Base-by-base conservation (phyloP, 495 filamentous ascomycete species). In the Penicillium robsamsonii region DNA sequence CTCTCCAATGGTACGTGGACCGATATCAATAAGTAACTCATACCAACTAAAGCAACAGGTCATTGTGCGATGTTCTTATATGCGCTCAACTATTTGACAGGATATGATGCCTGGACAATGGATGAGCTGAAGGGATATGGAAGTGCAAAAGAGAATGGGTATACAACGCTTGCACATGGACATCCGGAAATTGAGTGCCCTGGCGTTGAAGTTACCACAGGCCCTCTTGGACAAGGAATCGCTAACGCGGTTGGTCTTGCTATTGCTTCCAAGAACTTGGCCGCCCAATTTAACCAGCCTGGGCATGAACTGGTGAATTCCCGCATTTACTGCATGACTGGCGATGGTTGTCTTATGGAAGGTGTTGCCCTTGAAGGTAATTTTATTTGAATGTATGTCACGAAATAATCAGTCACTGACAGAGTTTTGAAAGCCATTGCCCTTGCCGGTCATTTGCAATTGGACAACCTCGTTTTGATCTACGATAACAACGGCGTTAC, bases 401-500 rank as follows among this genome's bases (percentile, higher is more conserved):
- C 8, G 13, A 42, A 42, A 17, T 8, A 17, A 17, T 13, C 1
- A 42, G 38, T 42, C 13, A 42, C 25, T 27, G 25, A 27, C 25
- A 27, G 38, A 42, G 13, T 42, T 42, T 42, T 42, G 2, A 18
- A 42, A 57, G 76, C 80, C 1, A 74, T 82, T 20, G 72, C 75
- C 5, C 69, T 81, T 2, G 81, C 80, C 1, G 81, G 81, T 6
- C 75, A 80, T 59, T 73, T 71, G 58, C 66, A 69, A 50, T 67
- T 84, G 9, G 68, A 79, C 59, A 81, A 83, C 49, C 64, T 84
- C 10, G 72, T 72, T 4, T 56, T 82, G 24, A 75, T 82, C 18
- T 82, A 80, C 53, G 80, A 84, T 59, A 81, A 84, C 63, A 84
- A 84, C 56, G 68, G 80, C 53, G 67, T 84, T 15, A 82, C 60